phyloP scores from a whole-genome alignment of 2,329 filamentous ascomycete genomes.

The Zasmidium citrigriseum region DNA sequence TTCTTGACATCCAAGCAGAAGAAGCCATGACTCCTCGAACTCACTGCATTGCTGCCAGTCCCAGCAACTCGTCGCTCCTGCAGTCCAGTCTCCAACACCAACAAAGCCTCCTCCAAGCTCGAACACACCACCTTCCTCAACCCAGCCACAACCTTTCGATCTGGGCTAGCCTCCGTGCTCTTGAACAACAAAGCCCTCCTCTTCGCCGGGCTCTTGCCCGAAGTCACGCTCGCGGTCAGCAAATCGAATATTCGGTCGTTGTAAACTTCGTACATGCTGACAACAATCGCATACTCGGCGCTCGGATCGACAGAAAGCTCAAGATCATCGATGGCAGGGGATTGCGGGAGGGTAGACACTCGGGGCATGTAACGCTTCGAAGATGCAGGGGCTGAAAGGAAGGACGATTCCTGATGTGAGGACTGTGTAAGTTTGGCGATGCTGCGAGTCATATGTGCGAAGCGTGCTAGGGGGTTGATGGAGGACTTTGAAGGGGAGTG shows the following conservation, averaged over 20 bases:
- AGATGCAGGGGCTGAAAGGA: constrained; percentile 43
- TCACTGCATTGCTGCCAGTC: constrained; percentile 90
- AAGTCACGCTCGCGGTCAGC: constrained; percentile 63
- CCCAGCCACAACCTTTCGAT: constrained; percentile 92
- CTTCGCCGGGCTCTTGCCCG: constrained; percentile 53
- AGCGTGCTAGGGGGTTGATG: constrained; percentile 14
- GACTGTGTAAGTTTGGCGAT: constrained; percentile 32
- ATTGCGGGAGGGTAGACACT: constrained; percentile 69
- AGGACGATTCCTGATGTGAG: constrained; percentile 37
- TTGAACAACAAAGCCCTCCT: constrained; percentile 90
- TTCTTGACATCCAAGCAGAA: constrained; percentile 96
- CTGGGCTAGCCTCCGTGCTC: constrained; percentile 80
- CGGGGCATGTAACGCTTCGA: constrained; percentile 63
- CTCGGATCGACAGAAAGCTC: constrained; percentile 65
- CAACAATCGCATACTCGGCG: constrained; percentile 80
- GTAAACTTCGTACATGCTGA: constrained; percentile 99
- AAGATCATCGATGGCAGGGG: constrained; percentile 73
- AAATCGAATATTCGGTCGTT: constrained; percentile 98
- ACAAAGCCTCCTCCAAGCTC: constrained; percentile 77
- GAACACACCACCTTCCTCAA: constrained; percentile 87
- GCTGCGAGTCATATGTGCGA: constrained; percentile 22
- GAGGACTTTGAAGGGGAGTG: constrained; percentile 24
- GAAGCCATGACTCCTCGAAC: constrained; percentile 91
- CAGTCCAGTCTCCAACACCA: constrained; percentile 86
- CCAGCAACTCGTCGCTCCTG: constrained; percentile 85